These are phyloP conservation scores for Penicillium hordei DNA, from an alignment of 2,329 filamentous ascomycete species.

Conservation along the genomic window DNA sequence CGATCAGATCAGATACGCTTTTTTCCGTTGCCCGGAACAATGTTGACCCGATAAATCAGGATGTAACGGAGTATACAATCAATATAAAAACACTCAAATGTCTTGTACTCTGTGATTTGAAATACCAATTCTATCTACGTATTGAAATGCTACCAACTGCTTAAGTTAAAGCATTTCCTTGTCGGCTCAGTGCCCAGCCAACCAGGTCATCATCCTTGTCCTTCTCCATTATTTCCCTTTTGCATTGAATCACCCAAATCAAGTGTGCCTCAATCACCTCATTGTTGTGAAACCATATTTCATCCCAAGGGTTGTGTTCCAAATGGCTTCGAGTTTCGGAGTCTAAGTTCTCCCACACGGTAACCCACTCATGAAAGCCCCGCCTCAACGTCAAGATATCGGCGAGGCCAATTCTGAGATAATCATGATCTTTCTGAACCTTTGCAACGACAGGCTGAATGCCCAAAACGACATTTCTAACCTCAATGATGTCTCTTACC, in stretches of 20 bases:
- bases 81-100: background rate
- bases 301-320: background rate
- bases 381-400: background rate
- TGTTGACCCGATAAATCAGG: constrained; percentile 40
- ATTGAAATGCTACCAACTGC: background rate
- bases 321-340: background rate
- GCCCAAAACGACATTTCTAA: background rate
- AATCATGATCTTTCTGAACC: background rate
- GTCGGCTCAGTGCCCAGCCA: constrained; percentile 6
- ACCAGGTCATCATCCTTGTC: background rate
- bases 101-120: background rate
- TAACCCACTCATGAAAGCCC: background rate
- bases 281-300: background rate
- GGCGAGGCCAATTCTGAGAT: background rate
- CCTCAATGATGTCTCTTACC: background rate
- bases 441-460: background rate
- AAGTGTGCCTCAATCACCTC: background rate
- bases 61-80: background rate
- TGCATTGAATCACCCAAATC: background rate
- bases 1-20: constrained; percentile 18
- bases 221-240: background rate
- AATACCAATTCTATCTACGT: background rate
- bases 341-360: background rate
- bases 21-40: constrained; percentile 23
- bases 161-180: background rate